Base-by-base conservation (phyloP, 2,329 filamentous ascomycete genomes). In the Passalora sequoiae region DNA sequence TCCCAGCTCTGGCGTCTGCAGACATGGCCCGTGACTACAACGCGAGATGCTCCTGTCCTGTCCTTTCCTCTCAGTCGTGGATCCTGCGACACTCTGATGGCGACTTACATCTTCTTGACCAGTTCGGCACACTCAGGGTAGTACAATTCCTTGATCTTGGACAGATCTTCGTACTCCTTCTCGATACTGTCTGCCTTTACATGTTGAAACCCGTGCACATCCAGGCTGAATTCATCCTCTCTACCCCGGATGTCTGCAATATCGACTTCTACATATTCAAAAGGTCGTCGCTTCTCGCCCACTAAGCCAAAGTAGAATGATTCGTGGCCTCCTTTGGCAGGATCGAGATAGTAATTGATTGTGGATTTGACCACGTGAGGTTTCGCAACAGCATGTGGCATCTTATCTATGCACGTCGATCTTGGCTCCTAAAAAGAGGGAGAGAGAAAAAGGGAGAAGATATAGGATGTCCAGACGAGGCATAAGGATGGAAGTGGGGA, bases 211-310 rank as follows among this genome's bases (percentile, higher is more conserved):
- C 47, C 40, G 17, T 50, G 44, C 9, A 17, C 30, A 20, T 50
- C 47, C 4, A 50, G 13, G 9, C 30, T 17, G 30, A 50, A 50
- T 6, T 42, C 28, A 13, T 33, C 15, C 28, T 50, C 37, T 2
- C n/a, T n/a, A 65, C 70, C 2, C 66, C 72, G 0, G 44, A 58
- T 12, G 61, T 62, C n/a, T 68, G 69, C 1, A 63, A 62, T 42
- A 60, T 60, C 6, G 67, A 71, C 1, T 63, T 61, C 38, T 10
- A 46, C 21, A 36, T 43, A 32, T 29, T 51, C 49, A 36, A 50
- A 47, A 10, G 38, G 17, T 9, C 45, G 37, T 25, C 51, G 32
- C 25, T 45, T 40, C 20, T 47, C 40, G n/a, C 45, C 41, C 2
- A 38, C 37, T 4, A 39, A 38, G 6, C 48, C 48, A 17, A 45